These are phyloP conservation scores for Candida krabiensis DNA, from an alignment of 805 yeast genomes.

Conservation along the genomic window DNA sequence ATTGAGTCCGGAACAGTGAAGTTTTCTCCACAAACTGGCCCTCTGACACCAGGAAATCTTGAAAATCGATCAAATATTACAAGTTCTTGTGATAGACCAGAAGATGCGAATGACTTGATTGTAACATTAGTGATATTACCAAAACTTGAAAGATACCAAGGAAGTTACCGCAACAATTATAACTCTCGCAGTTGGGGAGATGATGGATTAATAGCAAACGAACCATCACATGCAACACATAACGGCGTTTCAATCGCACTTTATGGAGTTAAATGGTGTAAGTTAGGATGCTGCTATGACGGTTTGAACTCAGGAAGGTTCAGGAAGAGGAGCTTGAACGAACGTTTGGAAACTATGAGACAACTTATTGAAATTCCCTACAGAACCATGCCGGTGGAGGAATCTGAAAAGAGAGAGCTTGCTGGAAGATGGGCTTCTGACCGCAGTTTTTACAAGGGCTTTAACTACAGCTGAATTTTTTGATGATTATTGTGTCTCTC, in stretches of 20 bases:
- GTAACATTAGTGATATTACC: slow-evolving; percentile 70
- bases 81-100: slow-evolving; percentile 28
- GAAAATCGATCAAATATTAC: slow-evolving; percentile 33
- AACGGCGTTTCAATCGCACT: slow-evolving; percentile 78
- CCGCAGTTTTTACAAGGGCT: slow-evolving; percentile 13
- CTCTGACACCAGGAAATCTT: slow-evolving; percentile 42
- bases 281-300: slow-evolving; percentile 23
- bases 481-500: too few species aligned
- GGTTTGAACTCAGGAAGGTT: slow-evolving; percentile 16
- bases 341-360: slow-evolving; percentile 18
- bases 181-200: slow-evolving; percentile 72
- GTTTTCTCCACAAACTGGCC: slow-evolving; percentile 20
- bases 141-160: slow-evolving; percentile 58
- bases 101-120: slow-evolving; percentile 46
- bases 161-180: slow-evolving; percentile 66
- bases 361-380: neutral
- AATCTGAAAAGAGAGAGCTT: slow-evolving; percentile 9
- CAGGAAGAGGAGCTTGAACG: slow-evolving; percentile 24
- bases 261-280: slow-evolving; percentile 52
- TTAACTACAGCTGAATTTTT: slow-evolving; percentile 7
- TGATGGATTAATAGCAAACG: slow-evolving; percentile 10
- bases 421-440: slow-evolving; percentile 16
- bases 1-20: slow-evolving; percentile 9
- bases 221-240: slow-evolving; percentile 41
- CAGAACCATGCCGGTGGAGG: slow-evolving; percentile 6